Evolutionary conservation across 2,329 filamentous ascomycete species (phyloP), one percentile per base, ranked within the genome.

Genomic region (Penicillium sp.): DNA sequence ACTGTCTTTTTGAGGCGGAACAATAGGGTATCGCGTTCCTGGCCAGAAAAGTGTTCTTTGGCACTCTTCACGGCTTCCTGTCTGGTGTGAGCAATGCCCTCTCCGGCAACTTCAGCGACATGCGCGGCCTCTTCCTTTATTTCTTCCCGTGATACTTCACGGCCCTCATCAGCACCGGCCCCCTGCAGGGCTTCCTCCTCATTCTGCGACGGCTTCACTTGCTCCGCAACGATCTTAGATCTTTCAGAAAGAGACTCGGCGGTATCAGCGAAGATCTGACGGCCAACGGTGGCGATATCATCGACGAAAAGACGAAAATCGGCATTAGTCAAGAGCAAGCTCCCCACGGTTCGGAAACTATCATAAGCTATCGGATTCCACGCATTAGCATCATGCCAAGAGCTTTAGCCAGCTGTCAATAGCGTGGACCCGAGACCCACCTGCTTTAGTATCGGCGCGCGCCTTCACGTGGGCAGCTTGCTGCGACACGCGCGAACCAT

Each of bases 271-370:
- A 96, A 91, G 0, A 97, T 86, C 66, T 96, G 88, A 38, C 88
- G 85, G 11, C 87, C 88, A 42, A 96, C 82, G 0, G 86, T 85
- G 41, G 85, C 85, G 36, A 96, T 73, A 63, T 97, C 92, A 10
- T 86, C 83, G 40, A 96, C 76, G 63, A 97, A 91, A 6, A 92
- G 79, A 35, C 92, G 86, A 69, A 97, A 96, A 64, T 96, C 91
- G 0, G 88, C 85, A 67, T 97, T 97, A 13, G 89, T 90, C 39
- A 97, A 76, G 0, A 96, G 81, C n/a, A 97, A 77, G 3, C 87
- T 88, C 27, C 88, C 87, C 0, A 97, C 84, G 0, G 91, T 96
- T 51, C 85, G 87, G 43, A 96, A 74, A 68, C 91, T 96, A 65
- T 88, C 80, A 64, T 92, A 92, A 14, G 89, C 88, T 88, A 58